Evolutionary conservation across 148 eudicot genomes (phyloP).

Genomic region (Nyssa sinensis): DNA sequence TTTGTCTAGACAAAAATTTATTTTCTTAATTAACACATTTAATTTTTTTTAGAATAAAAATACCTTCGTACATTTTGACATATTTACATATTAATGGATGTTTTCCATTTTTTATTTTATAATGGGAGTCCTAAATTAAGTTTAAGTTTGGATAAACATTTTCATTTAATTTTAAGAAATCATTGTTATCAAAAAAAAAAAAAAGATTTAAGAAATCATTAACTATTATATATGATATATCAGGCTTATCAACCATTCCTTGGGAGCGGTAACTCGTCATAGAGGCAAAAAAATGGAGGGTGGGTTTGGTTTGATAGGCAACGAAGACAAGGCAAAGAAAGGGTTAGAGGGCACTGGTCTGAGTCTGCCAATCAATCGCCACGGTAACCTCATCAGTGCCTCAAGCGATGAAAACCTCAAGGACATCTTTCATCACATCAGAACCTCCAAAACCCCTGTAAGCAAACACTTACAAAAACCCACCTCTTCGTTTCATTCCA

Average conservation of each 20-base stretch:
- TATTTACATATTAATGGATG: too few relatives aligned
- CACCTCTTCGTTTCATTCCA: background rate
- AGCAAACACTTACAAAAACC: constrained; percentile 6
- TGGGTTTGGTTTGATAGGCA: background rate
- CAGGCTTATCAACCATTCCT: background rate
- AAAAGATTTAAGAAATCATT: too few relatives aligned
- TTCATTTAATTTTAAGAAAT: too few relatives aligned
- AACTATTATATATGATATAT: too few relatives aligned
- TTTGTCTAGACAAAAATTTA: too few relatives aligned
- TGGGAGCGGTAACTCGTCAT: background rate
- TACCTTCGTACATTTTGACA: too few relatives aligned
- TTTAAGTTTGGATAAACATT: too few relatives aligned
- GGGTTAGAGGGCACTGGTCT: constrained; percentile 18
- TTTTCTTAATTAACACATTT: too few relatives aligned
- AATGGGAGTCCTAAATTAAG: too few relatives aligned
- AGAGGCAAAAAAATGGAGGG: constrained; percentile 20
- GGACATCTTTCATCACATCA: constrained; percentile 54
- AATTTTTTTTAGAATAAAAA: too few relatives aligned
- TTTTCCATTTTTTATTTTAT: too few relatives aligned
- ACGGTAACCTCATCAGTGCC: constrained; percentile 44
- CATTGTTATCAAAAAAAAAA: too few relatives aligned
- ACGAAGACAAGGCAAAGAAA: constrained; percentile 20
- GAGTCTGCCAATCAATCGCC: constrained; percentile 16
- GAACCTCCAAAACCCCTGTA: constrained; percentile 67
- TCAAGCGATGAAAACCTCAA: constrained; percentile 53